A percentile compares a stretch with the other conserved stretches of the same genome.
phyloP scores from a whole-genome alignment of 352 stramenopile species.

The Pythium utonaiense region DNA sequence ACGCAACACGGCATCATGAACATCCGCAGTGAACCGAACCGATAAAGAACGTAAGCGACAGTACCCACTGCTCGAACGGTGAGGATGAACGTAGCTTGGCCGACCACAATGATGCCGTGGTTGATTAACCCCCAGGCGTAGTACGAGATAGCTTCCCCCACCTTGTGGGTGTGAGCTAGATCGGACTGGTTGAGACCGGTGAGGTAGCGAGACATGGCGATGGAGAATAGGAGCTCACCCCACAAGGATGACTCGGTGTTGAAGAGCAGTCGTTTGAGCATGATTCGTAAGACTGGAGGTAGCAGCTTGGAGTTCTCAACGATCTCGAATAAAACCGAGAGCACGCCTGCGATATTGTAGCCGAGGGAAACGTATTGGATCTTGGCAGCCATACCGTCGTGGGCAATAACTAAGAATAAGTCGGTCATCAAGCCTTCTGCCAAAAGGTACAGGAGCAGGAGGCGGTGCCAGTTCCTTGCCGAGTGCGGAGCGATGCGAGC shows the following conservation, averaged over 20 bases:
- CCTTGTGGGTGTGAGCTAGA: neutral
- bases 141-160: neutral
- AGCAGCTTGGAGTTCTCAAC: neutral
- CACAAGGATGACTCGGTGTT: neutral
- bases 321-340: neutral
- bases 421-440: neutral
- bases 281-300: neutral
- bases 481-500: neutral
- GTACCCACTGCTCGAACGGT: neutral
- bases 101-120: neutral
- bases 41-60: neutral
- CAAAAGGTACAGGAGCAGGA: neutral
- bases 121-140: neutral
- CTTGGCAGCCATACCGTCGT: neutral
- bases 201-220: neutral
- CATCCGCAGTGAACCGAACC: neutral
- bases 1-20: neutral
- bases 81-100: neutral
- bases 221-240: neutral
- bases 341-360: neutral
- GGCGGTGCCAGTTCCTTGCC: neutral
- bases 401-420: neutral
- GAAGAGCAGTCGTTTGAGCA: neutral
- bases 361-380: neutral
- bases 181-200: neutral